Conservation (phyloP, 2,329 filamentous ascomycete species). For the Rutstroemia sp. region DNA sequence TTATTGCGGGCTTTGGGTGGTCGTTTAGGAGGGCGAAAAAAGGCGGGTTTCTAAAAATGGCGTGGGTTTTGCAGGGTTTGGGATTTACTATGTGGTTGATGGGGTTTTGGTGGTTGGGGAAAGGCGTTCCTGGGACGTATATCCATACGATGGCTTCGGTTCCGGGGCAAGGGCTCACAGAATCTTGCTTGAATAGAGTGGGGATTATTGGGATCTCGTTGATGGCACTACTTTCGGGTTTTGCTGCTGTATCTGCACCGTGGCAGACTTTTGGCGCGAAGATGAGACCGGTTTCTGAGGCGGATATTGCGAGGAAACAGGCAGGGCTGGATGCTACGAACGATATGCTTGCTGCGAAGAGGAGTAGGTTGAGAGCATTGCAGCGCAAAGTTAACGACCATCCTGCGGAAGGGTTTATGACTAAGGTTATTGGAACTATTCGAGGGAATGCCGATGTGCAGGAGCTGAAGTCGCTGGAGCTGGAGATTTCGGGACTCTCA, state of each 20-base stretch:
- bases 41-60: conserved; percentile 48
- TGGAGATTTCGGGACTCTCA: conserved; percentile 74
- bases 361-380: conserved; percentile 61
- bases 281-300: conserved; percentile 59
- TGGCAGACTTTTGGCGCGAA: conserved; percentile 75
- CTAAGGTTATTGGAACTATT: conserved; percentile 65
- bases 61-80: conserved; percentile 56
- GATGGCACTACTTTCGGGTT: conserved; percentile 84
- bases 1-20: conserved; percentile 48
- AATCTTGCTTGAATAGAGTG: conserved; percentile 58
- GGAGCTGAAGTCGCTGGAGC: conserved; percentile 54
- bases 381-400: conserved; percentile 53
- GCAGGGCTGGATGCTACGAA: conserved; percentile 70
- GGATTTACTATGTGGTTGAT: conserved; percentile 64
- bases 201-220: conserved; percentile 79
- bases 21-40: conserved; percentile 52
- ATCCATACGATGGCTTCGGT: conserved; percentile 38
- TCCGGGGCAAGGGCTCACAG: conserved; percentile 29
- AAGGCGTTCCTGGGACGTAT: conserved; percentile 49
- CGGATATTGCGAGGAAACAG: conserved; percentile 69
- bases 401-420: conserved; percentile 52
- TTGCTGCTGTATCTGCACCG: conserved; percentile 78
- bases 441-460: conserved; percentile 52
- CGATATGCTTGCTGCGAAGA: conserved; percentile 72
- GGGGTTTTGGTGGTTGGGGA: conserved; percentile 69